Evolutionary conservation across 371 early-diverging fungal species (phyloP), one percentile per base, ranked within the genome.

Genomic region (Funneliformis caledonium): DNA sequence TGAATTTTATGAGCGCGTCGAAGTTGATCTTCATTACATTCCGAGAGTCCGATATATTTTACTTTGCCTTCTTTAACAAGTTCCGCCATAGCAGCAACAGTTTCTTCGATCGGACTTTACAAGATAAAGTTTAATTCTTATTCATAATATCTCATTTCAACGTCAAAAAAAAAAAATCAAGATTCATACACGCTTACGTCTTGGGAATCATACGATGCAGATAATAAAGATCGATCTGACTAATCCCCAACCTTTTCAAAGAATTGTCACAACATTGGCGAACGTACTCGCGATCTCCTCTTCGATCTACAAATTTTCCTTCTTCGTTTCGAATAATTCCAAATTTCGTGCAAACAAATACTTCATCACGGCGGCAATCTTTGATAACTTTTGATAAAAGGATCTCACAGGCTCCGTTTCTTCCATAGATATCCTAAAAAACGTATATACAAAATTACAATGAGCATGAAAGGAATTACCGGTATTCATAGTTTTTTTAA

Each of bases 1-100:
- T 93, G 92, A 2, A 93, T 85, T 76, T 85, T 86, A 83, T 90
- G 85, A n/a, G 92, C 93, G 5, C 89, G 86, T 16, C 91, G 85
- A n/a, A 93, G 80, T 3, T 81, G 82, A 0, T 84, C 85, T 0
- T 91, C 90, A 43, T 80, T 80, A 83, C 89, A 90, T 69, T 92
- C 90, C 6, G 89, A 89, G 1, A 92, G 83, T 1, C 92, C 93
- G 43, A 93, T 69, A 78, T 87, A 89, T n/a, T 84, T 84, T 2
- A 91, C 88, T 73, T 89, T 90, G 65, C 91, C 91, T 81, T 90
- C 86, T 74, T 88, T 87, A 56, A 91, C 91, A 16, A 91, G 83
- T 80, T 90, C 88, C 2, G 88, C 89, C 90, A 91, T 88, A 42
- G 89, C 90, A 0, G 16, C 62, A 26, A 90, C 89, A 0, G 88